Conservation (phyloP, 2,329 filamentous ascomycete species). For the Chaetomiaceae sp. region DNA sequence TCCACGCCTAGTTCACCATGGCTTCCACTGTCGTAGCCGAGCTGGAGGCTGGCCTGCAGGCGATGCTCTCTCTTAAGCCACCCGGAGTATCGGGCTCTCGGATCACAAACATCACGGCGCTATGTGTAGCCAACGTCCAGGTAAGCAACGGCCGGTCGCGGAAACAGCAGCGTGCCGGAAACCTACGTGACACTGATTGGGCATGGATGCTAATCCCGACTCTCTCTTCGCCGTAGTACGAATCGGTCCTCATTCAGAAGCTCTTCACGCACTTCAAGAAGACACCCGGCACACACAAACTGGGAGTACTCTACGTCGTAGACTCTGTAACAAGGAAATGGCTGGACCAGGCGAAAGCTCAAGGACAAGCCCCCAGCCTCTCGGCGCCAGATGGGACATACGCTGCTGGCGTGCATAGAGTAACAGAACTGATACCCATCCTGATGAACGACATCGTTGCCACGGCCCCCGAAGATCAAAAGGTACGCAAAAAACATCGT, state of each 20-base stretch:
- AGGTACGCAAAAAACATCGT: slow-evolving; percentile 61
- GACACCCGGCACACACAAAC: slow-evolving; percentile 88
- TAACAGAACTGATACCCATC: slow-evolving; percentile 87
- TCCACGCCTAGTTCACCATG: slow-evolving; percentile 19
- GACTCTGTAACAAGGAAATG: slow-evolving; percentile 99
- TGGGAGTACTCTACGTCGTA: slow-evolving; percentile 99
- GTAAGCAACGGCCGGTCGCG: slow-evolving; percentile 48
- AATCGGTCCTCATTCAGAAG: slow-evolving; percentile 91
- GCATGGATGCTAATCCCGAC: slow-evolving; percentile 19
- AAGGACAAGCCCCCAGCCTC: slow-evolving; percentile 68
- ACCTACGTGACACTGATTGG: background rate
- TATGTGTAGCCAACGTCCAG: slow-evolving; percentile 87
- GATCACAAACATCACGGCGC: slow-evolving; percentile 77
- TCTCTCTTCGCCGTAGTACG: slow-evolving; percentile 49
- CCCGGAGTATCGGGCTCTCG: slow-evolving; percentile 92
- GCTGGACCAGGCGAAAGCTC: slow-evolving; percentile 88
- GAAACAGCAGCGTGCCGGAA: background rate
- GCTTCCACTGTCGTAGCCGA: slow-evolving; percentile 86
- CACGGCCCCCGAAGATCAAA: slow-evolving; percentile 86
- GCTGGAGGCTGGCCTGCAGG: slow-evolving; percentile 82
- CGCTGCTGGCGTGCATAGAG: slow-evolving; percentile 90
- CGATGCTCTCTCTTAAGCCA: slow-evolving; percentile 84
- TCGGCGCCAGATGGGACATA: slow-evolving; percentile 85
- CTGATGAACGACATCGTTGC: slow-evolving; percentile 94
- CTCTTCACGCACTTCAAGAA: slow-evolving; percentile 97